phyloP scores from a whole-genome alignment of 1,284 basidiomycete species.

The Anthracocystis panici-leucophaei region DNA sequence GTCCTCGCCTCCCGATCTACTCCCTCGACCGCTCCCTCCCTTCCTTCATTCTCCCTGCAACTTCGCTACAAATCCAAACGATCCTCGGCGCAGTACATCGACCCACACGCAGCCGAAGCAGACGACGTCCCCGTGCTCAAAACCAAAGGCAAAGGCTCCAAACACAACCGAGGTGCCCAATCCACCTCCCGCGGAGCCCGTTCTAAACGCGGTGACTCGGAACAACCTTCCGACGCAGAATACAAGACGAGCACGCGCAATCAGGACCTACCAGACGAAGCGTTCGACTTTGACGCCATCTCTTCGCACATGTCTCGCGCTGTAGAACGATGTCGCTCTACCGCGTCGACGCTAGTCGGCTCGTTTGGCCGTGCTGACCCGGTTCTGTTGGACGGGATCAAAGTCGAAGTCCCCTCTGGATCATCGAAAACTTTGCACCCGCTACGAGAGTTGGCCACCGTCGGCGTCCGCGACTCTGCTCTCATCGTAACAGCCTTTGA shows the following conservation, averaged over 20 bases:
- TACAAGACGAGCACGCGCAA: constrained; percentile 51
- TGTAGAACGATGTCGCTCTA: constrained; percentile 49
- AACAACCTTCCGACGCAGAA: constrained; percentile 16
- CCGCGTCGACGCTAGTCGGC: constrained; percentile 51
- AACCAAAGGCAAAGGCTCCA: constrained; percentile 61
- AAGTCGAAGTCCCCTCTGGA: constrained; percentile 41
- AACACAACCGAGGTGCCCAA: constrained; percentile 32
- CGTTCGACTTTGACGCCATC: constrained; percentile 50
- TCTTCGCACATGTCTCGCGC: constrained; percentile 53
- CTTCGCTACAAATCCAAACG: constrained; percentile 43
- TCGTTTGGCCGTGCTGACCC: constrained; percentile 59
- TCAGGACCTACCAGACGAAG: constrained; percentile 56
- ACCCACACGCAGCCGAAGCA: constrained; percentile 32
- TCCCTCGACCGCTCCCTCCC: neutral
- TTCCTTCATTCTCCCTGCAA: neutral
- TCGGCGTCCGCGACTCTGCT: constrained; percentile 62
- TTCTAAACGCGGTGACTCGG: constrained; percentile 44
- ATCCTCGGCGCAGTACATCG: constrained; percentile 47
- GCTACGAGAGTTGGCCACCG: constrained; percentile 64
- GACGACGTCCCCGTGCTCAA: constrained; percentile 63
- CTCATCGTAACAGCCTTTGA: constrained; percentile 66
- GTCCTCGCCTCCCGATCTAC: constrained; percentile 2
- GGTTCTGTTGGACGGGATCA: constrained; percentile 57
- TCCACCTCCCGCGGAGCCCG: constrained; percentile 31
- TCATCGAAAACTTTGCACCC: constrained; percentile 39